Percentiles rank a stretch among this genome's conserved stretches.
These are phyloP conservation scores for Silene uniflora DNA, from an alignment of 148 eudicot species.

Conservation along the genomic window DNA sequence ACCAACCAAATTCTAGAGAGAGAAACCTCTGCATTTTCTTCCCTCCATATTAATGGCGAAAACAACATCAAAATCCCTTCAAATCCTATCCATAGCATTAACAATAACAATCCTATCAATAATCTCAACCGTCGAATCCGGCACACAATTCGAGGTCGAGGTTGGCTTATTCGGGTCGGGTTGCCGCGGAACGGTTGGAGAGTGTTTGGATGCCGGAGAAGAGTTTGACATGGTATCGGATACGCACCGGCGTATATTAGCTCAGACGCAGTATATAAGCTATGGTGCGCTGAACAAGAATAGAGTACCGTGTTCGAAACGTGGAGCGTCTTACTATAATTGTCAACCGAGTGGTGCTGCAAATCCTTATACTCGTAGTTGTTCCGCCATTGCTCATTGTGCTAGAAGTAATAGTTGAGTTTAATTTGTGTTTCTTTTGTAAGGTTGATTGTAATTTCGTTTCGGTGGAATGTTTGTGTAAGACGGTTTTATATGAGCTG, in stretches of 20 bases:
- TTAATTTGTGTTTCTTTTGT: background rate
- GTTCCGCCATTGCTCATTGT: slow-evolving; percentile 42
- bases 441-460: background rate
- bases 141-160: background rate
- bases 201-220: slow-evolving; percentile 23
- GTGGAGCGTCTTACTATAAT: slow-evolving; percentile 56
- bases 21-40: background rate
- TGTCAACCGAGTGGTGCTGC: slow-evolving; percentile 41
- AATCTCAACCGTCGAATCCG: slow-evolving; percentile 18
- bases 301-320: slow-evolving; percentile 41
- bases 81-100: slow-evolving; percentile 23
- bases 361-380: slow-evolving; percentile 56
- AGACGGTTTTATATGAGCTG: background rate
- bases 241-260: slow-evolving; percentile 36
- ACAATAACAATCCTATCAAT: background rate
- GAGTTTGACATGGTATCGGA: slow-evolving; percentile 36
- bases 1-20: background rate
- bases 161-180: slow-evolving; percentile 10
- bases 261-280: slow-evolving; percentile 35
- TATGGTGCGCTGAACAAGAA: slow-evolving; percentile 47
- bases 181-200: slow-evolving; percentile 21
- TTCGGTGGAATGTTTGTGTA: background rate
- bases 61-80: background rate
- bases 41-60: slow-evolving; percentile 6
- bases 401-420: background rate